These are phyloP conservation scores for Mediolabrus comicus DNA, from an alignment of 108 stramenopile species.

Conservation along the genomic window DNA sequence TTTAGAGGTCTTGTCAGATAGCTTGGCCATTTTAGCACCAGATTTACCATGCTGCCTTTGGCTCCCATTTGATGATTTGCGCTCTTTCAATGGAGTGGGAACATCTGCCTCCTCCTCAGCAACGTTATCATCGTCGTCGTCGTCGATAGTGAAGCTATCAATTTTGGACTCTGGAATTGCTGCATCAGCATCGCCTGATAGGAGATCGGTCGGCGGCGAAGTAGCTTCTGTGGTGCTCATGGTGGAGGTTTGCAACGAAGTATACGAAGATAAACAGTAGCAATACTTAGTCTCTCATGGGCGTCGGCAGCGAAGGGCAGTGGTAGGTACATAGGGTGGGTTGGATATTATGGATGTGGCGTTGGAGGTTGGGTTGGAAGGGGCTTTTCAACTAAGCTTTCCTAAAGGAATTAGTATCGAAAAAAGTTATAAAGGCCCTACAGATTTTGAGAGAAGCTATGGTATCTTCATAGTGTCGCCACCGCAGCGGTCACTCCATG, in stretches of 20 bases:
- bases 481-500: no score
- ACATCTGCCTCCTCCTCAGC: neutral
- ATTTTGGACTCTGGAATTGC: neutral
- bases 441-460: no score
- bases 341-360: no score
- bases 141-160: neutral
- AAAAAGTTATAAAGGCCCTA: no score
- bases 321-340: no score
- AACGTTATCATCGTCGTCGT: neutral
- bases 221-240: neutral
- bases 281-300: no score
- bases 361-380: no score
- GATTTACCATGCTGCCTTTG: neutral
- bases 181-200: neutral
- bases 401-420: no score
- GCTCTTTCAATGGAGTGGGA: neutral
- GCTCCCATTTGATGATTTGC: neutral
- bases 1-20: slow-evolving; percentile 7
- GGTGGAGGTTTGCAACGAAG: neutral
- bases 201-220: neutral
- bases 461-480: no score
- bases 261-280: no score
- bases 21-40: slow-evolving; percentile 3
- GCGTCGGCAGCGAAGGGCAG: no score
- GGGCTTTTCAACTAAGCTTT: no score